Evolutionary conservation across 345 rosid genomes (phyloP).

Genomic region (Syzygium aromaticum): DNA sequence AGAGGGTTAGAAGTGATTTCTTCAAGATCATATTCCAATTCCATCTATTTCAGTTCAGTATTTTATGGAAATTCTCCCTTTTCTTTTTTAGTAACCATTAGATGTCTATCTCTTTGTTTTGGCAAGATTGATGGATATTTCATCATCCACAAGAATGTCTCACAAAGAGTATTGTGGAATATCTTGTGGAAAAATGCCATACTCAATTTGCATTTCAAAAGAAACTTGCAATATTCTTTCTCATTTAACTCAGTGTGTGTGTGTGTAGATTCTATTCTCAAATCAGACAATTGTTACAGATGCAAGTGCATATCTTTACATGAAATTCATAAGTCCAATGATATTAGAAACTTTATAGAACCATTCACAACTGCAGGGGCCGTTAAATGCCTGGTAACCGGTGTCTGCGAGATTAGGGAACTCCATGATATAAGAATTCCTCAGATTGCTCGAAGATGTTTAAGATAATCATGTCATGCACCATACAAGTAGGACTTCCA

Average conservation of each 20-base stretch:
- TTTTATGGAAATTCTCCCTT: neutral
- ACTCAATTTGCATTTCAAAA: neutral
- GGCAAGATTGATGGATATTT: neutral
- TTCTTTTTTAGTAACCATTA: neutral
- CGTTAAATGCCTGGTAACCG: neutral
- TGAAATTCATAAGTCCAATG: neutral
- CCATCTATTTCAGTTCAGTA: neutral
- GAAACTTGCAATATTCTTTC: neutral
- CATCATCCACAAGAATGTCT: neutral
- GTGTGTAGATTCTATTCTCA: neutral
- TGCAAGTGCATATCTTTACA: neutral
- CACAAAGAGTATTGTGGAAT: too few species aligned
- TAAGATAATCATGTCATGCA: neutral
- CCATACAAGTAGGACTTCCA: neutral
- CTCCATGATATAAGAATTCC: neutral
- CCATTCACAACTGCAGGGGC: neutral
- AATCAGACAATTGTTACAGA: neutral
- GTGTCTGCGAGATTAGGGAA: neutral
- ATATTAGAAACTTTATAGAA: neutral
- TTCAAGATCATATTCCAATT: neutral
- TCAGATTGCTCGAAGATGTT: neutral
- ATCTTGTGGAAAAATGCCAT: too few species aligned
- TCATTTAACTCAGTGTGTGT: neutral
- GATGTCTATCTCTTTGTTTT: neutral
- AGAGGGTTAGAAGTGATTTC: neutral